Evolutionary conservation across 2,329 filamentous ascomycete genomes (phyloP), one percentile per base, ranked within the genome.

Genomic region (Paraconiothyrium sp.): DNA sequence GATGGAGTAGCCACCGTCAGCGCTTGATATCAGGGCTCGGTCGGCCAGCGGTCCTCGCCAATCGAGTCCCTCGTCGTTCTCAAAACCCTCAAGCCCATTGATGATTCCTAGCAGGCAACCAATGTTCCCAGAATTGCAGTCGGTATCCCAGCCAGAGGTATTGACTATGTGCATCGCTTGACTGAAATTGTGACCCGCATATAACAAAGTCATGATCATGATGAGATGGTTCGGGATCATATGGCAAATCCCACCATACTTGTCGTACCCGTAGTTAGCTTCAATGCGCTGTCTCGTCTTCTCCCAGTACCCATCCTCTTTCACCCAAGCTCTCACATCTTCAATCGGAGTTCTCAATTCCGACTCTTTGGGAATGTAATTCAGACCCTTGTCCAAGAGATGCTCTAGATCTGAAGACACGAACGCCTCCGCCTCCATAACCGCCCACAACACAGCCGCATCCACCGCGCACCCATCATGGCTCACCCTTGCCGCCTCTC

Each of bases 351-450:
- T 52, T 0, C 72, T 69, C 24, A 80, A 67, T 16, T 69, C 57
- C 2, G 73, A 77, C n/a, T 75, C 67, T 0, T n/a, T 5, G 0
- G 75, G 73, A 1, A 80, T 66, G 32, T 61, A 68, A 5, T 37
- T 7, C 2, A 80, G 66, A 0, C 77, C 77, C 1, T 65, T 68
- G 4, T 78, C 73, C 1, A 80, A 61, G 4, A 80, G 62, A 35
- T 74, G 73, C 20, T 77, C 62, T 5, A 77, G 67, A 37, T 80
- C 74, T 7, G 63, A 68, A 0, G 72, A 73, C 2, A 70, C 41
- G 41, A 80, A 80, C 0, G 78, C 78, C 49, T 78, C 76, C 1
- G 78, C 74, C 58, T 80, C 78, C 77, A 79, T 79, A 8, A 75
- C 78, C 2, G 78, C 78, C 78, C 78, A 81, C 6, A 80, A 60